phyloP scores from a whole-genome alignment of 2,329 filamentous ascomycete species.

The Thielaviopsis musarum region DNA sequence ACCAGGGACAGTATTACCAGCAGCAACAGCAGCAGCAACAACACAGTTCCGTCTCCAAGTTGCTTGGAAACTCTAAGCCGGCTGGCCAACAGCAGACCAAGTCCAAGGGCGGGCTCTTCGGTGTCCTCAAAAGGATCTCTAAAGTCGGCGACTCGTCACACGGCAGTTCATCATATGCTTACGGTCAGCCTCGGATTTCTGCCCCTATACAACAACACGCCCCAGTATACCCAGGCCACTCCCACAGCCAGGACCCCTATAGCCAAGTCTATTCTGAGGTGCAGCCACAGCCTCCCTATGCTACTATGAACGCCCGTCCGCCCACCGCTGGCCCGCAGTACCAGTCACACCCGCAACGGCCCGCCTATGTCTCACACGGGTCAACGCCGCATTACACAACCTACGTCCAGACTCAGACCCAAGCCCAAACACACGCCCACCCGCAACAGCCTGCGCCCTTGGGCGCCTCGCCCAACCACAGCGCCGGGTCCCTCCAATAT shows the following conservation, averaged over 20 bases:
- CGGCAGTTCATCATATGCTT: neutral
- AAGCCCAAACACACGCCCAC: too few species aligned
- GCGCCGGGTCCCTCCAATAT: neutral
- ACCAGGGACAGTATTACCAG: neutral
- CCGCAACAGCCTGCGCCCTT: neutral
- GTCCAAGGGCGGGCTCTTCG: neutral
- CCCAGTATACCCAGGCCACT: too few species aligned
- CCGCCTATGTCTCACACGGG: neutral
- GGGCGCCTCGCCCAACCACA: neutral
- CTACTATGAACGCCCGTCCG: neutral
- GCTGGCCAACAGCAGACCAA: neutral
- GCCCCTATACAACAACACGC: too few species aligned
- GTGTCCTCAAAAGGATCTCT: neutral
- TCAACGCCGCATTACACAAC: neutral
- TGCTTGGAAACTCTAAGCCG: neutral
- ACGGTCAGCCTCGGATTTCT: too few species aligned
- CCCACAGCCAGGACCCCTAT: neutral
- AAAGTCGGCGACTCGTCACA: neutral
- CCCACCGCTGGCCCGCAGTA: neutral
- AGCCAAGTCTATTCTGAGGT: neutral
- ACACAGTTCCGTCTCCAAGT: neutral
- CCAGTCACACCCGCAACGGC: neutral
- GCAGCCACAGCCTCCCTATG: neutral
- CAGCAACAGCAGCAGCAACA: neutral
- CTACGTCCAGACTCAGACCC: neutral